Conservation (phyloP, 371 early-diverging fungal species). For the Zychaea mexicana region DNA sequence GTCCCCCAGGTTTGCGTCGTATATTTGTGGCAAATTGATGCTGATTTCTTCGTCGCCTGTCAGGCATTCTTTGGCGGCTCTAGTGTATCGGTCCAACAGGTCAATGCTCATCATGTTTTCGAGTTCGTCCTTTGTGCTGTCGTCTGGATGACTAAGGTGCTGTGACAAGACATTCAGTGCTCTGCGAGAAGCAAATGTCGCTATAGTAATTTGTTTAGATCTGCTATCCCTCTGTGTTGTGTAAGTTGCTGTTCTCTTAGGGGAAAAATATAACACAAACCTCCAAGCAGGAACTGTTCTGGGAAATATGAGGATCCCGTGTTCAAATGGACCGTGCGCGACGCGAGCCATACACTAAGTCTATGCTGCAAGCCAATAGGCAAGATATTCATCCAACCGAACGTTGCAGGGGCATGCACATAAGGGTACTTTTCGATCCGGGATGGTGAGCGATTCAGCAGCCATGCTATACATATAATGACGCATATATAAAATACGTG, state of each 20-base stretch:
- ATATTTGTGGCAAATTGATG: constrained; percentile 52
- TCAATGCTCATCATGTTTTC: constrained; percentile 43
- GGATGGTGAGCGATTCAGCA: constrained; percentile 37
- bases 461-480: constrained; percentile 58
- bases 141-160: constrained; percentile 27
- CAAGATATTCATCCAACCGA: constrained; percentile 44
- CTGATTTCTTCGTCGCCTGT: constrained; percentile 25
- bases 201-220: constrained; percentile 6
- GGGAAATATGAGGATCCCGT: constrained; percentile 58
- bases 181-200: constrained; percentile 49
- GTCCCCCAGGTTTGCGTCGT: constrained; percentile 54
- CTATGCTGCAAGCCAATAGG: constrained; percentile 50
- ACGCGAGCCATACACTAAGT: constrained; percentile 48
- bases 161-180: constrained; percentile 39
- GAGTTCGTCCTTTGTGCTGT: constrained; percentile 17
- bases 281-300: constrained; percentile 63
- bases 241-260: background rate
- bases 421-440: constrained; percentile 59
- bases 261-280: constrained; percentile 23
- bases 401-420: constrained; percentile 38
- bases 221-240: background rate
- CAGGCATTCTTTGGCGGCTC: constrained; percentile 29
- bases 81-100: constrained; percentile 37
- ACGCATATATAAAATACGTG: background rate
- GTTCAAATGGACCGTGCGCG: constrained; percentile 52